phyloP scores from a whole-genome alignment of 2,329 filamentous ascomycete species.

The Cryphonectria naterciae region DNA sequence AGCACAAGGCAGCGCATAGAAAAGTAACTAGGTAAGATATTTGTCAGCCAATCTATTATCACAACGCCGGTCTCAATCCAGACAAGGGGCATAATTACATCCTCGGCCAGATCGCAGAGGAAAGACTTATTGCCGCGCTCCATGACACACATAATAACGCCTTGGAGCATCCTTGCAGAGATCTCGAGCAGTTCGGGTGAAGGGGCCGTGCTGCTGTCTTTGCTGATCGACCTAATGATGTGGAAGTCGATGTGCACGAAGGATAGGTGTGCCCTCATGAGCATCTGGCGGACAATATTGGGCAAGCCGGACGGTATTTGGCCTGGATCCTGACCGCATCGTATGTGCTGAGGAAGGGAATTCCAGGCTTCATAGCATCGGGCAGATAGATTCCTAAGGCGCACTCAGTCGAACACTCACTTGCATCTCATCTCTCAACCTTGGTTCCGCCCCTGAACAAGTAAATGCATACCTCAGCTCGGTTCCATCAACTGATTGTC shows the following conservation, averaged over 20 bases:
- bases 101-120: conserved; percentile 3
- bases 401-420: neutral
- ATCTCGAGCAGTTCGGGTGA: conserved; percentile 8
- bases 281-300: neutral
- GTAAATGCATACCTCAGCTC: conserved; percentile 1
- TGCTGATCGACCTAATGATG: neutral
- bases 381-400: neutral
- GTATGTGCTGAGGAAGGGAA: conserved; percentile 10
- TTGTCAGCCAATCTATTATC: neutral
- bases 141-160: neutral
- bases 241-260: conserved; percentile 7
- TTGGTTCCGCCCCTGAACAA: neutral
- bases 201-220: neutral
- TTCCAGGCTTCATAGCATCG: conserved; percentile 3
- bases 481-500: neutral
- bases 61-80: neutral
- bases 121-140: conserved; percentile 4
- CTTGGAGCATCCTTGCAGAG: conserved; percentile 10
- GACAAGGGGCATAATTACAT: neutral
- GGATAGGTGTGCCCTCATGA: neutral
- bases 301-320: neutral
- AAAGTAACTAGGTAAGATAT: neutral
- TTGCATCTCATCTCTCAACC: neutral
- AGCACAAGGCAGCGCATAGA: conserved; percentile 8
- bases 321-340: neutral